Evolutionary conservation across 192 early-diverging fungal species (phyloP).

Genomic region (Backusella luteola): DNA sequence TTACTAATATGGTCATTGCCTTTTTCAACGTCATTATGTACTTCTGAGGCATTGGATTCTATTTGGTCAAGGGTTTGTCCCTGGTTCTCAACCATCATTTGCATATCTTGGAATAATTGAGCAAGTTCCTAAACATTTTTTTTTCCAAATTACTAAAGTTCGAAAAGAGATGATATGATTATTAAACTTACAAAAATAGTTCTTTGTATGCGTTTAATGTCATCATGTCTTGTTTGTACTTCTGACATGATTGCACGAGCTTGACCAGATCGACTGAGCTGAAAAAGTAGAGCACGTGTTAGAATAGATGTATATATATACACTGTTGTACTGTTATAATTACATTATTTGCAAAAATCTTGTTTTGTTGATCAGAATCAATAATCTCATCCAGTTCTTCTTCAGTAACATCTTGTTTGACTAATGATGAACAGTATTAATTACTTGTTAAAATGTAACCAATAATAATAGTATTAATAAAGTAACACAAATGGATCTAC

Average conservation of each 20-base stretch:
- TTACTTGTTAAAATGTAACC: background rate
- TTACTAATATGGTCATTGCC: conserved; percentile 24
- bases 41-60: conserved; percentile 52
- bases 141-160: background rate
- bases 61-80: conserved; percentile 72
- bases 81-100: conserved; percentile 74
- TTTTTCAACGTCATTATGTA: conserved; percentile 22
- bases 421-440: conserved; percentile 28
- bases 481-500: background rate
- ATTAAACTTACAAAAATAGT: conserved; percentile 66
- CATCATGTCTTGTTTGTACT: conserved; percentile 81
- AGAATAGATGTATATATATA: background rate
- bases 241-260: conserved; percentile 75
- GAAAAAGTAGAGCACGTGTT: conserved; percentile 52
- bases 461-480: too few species aligned
- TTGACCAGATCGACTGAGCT: conserved; percentile 67
- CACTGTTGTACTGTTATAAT: background rate
- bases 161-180: background rate
- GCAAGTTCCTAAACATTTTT: conserved; percentile 65
- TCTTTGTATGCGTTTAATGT: conserved; percentile 84
- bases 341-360: conserved; percentile 80
- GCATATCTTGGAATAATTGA: conserved; percentile 87
- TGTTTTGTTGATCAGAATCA: conserved; percentile 63
- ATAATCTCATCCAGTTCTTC: conserved; percentile 73
- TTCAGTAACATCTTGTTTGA: conserved; percentile 73